Percentiles rank a stretch among this genome's conserved stretches.
These are phyloP conservation scores for Fusarium redolens DNA, from an alignment of 2,329 filamentous ascomycete species.

Conservation along the genomic window DNA sequence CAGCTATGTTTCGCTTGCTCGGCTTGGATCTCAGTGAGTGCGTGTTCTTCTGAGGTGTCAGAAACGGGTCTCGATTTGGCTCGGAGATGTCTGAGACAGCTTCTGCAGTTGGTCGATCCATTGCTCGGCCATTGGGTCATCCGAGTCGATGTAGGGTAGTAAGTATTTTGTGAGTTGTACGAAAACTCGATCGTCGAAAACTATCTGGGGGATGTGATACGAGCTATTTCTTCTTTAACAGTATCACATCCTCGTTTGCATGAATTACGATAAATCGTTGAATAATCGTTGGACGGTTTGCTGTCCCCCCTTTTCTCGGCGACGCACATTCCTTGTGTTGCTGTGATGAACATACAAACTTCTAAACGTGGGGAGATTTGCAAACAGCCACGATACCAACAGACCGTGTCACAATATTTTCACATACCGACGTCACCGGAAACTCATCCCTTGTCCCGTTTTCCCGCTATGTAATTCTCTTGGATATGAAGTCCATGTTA, in stretches of 20 bases:
- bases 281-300: slow-evolving; percentile 1
- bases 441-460: slow-evolving; percentile 2
- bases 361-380: slow-evolving; percentile 21
- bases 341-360: slow-evolving; percentile 15
- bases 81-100: slow-evolving; percentile 20
- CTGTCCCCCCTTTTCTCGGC: slow-evolving; percentile 20
- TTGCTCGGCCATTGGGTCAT: slow-evolving; percentile 4
- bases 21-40: slow-evolving; percentile 9
- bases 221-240: neutral
- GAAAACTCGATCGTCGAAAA: neutral
- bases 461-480: neutral
- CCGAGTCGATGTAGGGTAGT: slow-evolving; percentile 33
- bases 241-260: neutral
- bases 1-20: slow-evolving; percentile 40
- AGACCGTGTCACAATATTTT: slow-evolving; percentile 11
- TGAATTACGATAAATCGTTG: neutral
- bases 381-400: slow-evolving; percentile 36
- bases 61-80: slow-evolving; percentile 18
- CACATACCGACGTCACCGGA: slow-evolving; percentile 27
- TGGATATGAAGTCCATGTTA: neutral
- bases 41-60: slow-evolving; percentile 26
- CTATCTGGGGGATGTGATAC: neutral
- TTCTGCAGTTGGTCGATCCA: slow-evolving; percentile 3
- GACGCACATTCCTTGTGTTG: slow-evolving; percentile 35
- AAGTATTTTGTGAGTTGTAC: neutral